Evolutionary conservation across 2,329 filamentous ascomycete species (phyloP).

Genomic region (Nannizziopsis barbatae): DNA sequence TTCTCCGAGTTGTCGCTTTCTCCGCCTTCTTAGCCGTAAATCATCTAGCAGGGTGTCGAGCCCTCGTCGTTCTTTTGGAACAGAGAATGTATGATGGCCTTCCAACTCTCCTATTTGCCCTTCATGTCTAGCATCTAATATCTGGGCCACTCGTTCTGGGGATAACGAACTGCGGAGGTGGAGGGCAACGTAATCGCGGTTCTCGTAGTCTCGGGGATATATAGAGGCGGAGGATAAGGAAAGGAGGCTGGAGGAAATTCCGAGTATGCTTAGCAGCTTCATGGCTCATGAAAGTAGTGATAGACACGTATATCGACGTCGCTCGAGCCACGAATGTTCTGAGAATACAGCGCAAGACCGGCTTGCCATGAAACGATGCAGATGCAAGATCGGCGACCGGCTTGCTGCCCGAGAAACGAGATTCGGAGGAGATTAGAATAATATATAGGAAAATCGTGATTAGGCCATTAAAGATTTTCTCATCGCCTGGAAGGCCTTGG

Average conservation of each 20-base stretch:
- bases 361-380: slow-evolving; percentile 4
- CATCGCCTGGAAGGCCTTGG: too few species aligned
- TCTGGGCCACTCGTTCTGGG: slow-evolving; percentile 52
- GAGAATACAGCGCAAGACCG: slow-evolving; percentile 2
- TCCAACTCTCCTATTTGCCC: slow-evolving; percentile 66
- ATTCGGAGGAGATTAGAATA: neutral
- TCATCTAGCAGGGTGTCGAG: slow-evolving; percentile 43
- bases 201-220: slow-evolving; percentile 58
- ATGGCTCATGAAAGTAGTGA: slow-evolving; percentile 1
- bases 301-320: neutral
- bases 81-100: slow-evolving; percentile 75
- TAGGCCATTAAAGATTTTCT: too few species aligned
- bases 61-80: slow-evolving; percentile 48
- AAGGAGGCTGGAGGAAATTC: slow-evolving; percentile 13
- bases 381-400: neutral
- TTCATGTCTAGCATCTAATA: slow-evolving; percentile 67
- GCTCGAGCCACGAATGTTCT: neutral
- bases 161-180: slow-evolving; percentile 58
- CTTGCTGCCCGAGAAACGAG: neutral
- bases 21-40: slow-evolving; percentile 49
- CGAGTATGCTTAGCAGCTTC: slow-evolving; percentile 11
- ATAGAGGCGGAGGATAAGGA: slow-evolving; percentile 21
- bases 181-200: slow-evolving; percentile 86
- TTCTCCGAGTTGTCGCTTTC: slow-evolving; percentile 39
- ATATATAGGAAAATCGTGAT: neutral